A percentile compares a stretch with the other conserved stretches of the same genome.
Conservation (phyloP, 1,139 yeast species). For the Schwanniomyces etchellsii region DNA sequence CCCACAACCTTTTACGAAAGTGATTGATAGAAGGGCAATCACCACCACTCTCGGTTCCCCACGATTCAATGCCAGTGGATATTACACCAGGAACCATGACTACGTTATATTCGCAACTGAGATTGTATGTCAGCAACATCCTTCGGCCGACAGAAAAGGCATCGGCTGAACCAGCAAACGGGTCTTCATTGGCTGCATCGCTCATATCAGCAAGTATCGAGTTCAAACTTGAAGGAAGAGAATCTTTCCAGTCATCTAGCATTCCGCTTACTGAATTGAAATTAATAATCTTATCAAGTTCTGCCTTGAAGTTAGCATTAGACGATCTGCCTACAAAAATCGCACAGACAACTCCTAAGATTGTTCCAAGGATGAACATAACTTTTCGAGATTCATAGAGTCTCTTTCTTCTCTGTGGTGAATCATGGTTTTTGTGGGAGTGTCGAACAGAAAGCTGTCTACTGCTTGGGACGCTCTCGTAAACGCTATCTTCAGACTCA, state of each 20-base stretch:
- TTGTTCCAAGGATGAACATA: constrained; percentile 52
- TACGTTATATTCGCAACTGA: constrained; percentile 65
- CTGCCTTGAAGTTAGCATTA: constrained; percentile 31
- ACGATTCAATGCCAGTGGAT: constrained; percentile 90
- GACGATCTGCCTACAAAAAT: constrained; percentile 53
- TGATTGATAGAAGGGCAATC: constrained; percentile 77
- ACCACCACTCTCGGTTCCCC: constrained; percentile 66
- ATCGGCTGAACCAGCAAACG: constrained; percentile 57
- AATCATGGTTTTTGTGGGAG: no score
- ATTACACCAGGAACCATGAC: constrained; percentile 95
- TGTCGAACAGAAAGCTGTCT: no score
- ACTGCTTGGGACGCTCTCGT: no score
- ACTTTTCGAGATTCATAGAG: constrained; percentile 41
- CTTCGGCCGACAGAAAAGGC: constrained; percentile 84
- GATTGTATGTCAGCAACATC: constrained; percentile 46
- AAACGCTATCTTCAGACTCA: no score
- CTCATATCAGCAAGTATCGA: constrained; percentile 56
- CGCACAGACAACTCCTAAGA: constrained; percentile 65
- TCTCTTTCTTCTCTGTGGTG: constrained; percentile 13
- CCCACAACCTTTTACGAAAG: constrained; percentile 92
- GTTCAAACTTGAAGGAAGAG: constrained; percentile 61
- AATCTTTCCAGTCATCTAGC: constrained; percentile 60
- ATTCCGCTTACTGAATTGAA: constrained; percentile 48
- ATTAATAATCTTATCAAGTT: constrained; percentile 51
- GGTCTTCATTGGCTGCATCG: constrained; percentile 19